phyloP scores from a whole-genome alignment of 257 asterid species.

The Buddleja alternifolia region DNA sequence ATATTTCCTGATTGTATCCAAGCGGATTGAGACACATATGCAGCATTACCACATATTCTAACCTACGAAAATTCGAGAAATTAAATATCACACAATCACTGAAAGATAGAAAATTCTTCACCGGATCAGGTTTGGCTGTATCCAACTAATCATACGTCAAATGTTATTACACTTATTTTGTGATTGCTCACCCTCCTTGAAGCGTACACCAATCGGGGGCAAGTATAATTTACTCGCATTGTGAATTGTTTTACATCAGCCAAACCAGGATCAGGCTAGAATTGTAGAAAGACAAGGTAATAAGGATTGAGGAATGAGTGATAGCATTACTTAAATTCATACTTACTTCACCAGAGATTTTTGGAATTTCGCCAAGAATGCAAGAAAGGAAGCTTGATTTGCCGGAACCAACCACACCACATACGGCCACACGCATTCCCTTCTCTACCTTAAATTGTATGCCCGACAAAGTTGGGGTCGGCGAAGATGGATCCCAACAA shows the following conservation, averaged over 20 bases:
- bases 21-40: conserved; percentile 95
- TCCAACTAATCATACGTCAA: too few species aligned
- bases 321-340: conserved; percentile 11
- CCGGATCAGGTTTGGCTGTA: too few species aligned
- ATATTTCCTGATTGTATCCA: conserved; percentile 99
- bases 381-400: conserved; percentile 61
- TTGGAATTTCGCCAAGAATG: conserved; percentile 62
- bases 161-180: too few species aligned
- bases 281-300: not conserved
- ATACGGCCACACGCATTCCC: conserved; percentile 63
- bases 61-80: conserved; percentile 58
- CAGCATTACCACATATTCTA: conserved; percentile 81
- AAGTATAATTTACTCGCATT: too few species aligned
- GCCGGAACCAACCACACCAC: conserved; percentile 66
- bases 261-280: too few species aligned
- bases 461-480: conserved; percentile 37
- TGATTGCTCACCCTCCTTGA: too few species aligned
- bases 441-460: conserved; percentile 42
- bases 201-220: too few species aligned
- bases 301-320: not conserved
- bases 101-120: too few species aligned
- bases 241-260: too few species aligned
- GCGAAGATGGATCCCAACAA: conserved; percentile 48
- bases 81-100: conserved; percentile 14
- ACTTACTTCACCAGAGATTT: conserved; percentile 54